Evolutionary conservation across 352 stramenopile genomes (phyloP).

Genomic region (Globisporangium rhizosaccharum): DNA sequence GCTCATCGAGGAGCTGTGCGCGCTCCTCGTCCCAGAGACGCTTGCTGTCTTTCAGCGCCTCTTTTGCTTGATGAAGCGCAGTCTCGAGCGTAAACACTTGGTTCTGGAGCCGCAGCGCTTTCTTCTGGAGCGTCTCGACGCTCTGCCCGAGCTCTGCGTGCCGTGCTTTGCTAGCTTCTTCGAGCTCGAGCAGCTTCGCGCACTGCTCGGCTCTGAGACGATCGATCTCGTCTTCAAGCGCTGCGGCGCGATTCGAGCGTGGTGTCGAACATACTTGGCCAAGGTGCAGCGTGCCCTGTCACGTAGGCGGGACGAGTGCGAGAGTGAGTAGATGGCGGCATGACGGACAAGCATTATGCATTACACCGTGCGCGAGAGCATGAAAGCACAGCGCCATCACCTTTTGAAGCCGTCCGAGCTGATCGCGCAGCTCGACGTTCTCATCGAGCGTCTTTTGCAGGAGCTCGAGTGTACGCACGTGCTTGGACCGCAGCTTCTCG

Average conservation of each 20-base stretch:
- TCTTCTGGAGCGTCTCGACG: slow-evolving; percentile 25
- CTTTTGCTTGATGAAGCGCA: slow-evolving; percentile 23
- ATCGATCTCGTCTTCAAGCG: slow-evolving; percentile 61
- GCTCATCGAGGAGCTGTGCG: slow-evolving; percentile 15
- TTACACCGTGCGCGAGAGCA: background rate
- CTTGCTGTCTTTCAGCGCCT: slow-evolving; percentile 32
- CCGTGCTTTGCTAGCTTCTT: slow-evolving; percentile 26
- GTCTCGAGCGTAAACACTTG: slow-evolving; percentile 44
- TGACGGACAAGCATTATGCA: background rate
- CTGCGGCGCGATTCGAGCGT: slow-evolving; percentile 34
- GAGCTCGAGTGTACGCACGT: slow-evolving; percentile 72
- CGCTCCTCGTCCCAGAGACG: slow-evolving; percentile 28
- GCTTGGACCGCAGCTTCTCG: slow-evolving; percentile 71
- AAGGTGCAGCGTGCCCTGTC: slow-evolving; percentile 41
- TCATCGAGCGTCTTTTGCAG: slow-evolving; percentile 78
- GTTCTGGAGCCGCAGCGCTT: slow-evolving; percentile 51
- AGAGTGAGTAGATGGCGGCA: background rate
- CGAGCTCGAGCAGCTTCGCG: slow-evolving; percentile 25
- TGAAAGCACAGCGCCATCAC: slow-evolving; percentile 13
- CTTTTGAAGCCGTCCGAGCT: slow-evolving; percentile 40
- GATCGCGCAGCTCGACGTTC: slow-evolving; percentile 60
- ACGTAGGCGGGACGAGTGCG: background rate
- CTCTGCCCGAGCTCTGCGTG: slow-evolving; percentile 23
- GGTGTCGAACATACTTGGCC: slow-evolving; percentile 19
- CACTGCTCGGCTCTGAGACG: slow-evolving; percentile 40